Conservation (phyloP, 2,329 filamentous ascomycete genomes). For the Ilyonectria robusta region DNA sequence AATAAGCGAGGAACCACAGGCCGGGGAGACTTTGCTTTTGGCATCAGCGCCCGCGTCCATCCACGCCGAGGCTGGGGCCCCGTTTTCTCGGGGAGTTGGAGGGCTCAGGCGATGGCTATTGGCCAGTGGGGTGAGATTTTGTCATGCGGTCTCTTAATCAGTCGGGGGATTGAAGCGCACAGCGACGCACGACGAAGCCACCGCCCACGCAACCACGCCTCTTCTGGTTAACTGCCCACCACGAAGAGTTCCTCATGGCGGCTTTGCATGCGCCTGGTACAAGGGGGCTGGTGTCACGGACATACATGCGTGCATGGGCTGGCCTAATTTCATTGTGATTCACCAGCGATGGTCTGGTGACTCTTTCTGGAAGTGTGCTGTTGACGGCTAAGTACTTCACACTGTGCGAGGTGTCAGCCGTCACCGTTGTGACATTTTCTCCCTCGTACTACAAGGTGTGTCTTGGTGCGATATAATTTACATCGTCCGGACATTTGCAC, state of each 20-base stretch:
- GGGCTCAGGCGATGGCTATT: conserved; percentile 28
- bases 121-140: conserved; percentile 33
- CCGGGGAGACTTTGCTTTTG: conserved; percentile 44
- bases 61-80: conserved; percentile 32
- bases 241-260: conserved; percentile 21
- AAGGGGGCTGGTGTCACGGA: conserved; percentile 25
- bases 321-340: conserved; percentile 6
- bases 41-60: conserved; percentile 15
- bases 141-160: conserved; percentile 33
- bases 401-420: conserved; percentile 25
- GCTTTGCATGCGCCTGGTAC: conserved; percentile 17
- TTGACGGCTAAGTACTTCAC: conserved; percentile 11
- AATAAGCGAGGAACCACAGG: conserved; percentile 39
- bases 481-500: background rate
- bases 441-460: background rate
- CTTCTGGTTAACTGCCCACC: conserved; percentile 21
- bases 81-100: conserved; percentile 45
- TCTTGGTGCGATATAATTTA: background rate
- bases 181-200: conserved; percentile 21
- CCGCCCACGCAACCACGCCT: conserved; percentile 19
- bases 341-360: conserved; percentile 13
- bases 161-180: conserved; percentile 16
- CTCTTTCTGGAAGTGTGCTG: conserved; percentile 11
- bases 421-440: conserved; percentile 13
- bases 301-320: conserved; percentile 19